A percentile compares a stretch with the other conserved stretches of the same genome.
Evolutionary conservation across 2,329 filamentous ascomycete genomes (phyloP).

Genomic region (Coniella vitis): DNA sequence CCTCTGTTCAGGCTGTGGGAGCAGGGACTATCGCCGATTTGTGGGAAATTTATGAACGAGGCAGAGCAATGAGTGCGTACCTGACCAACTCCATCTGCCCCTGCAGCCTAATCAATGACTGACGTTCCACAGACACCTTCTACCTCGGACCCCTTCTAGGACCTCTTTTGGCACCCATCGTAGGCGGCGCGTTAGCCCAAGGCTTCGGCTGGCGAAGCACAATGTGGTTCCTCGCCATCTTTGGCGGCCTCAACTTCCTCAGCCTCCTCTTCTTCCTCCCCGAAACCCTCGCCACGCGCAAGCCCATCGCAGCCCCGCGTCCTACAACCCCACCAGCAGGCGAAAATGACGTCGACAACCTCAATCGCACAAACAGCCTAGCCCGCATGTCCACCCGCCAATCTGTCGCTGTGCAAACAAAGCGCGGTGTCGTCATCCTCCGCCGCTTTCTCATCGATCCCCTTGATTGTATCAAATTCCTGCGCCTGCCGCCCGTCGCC

Average conservation of each 20-base stretch:
- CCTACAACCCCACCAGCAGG: neutral
- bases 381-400: conserved; percentile 53
- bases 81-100: neutral
- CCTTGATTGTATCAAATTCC: conserved; percentile 60
- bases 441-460: conserved; percentile 66
- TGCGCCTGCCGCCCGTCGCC: conserved; percentile 67
- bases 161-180: conserved; percentile 67
- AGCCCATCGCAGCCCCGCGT: conserved; percentile 9
- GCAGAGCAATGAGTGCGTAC: conserved; percentile 62
- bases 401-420: conserved; percentile 52
- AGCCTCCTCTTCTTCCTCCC: conserved; percentile 56
- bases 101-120: neutral
- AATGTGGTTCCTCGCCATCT: conserved; percentile 70
- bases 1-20: conserved; percentile 75
- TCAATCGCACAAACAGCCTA: conserved; percentile 20
- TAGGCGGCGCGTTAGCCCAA: conserved; percentile 67
- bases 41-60: conserved; percentile 67
- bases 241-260: conserved; percentile 52
- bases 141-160: conserved; percentile 73
- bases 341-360: conserved; percentile 7
- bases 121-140: conserved; percentile 40
- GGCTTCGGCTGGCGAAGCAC: conserved; percentile 68
- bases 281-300: conserved; percentile 50
- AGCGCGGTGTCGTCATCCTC: conserved; percentile 42
- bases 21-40: conserved; percentile 78